A percentile compares a stretch with the other conserved stretches of the same genome.
Evolutionary conservation across 768 basidiomycete species (phyloP).

Genomic region (Lentinula guzmanii): DNA sequence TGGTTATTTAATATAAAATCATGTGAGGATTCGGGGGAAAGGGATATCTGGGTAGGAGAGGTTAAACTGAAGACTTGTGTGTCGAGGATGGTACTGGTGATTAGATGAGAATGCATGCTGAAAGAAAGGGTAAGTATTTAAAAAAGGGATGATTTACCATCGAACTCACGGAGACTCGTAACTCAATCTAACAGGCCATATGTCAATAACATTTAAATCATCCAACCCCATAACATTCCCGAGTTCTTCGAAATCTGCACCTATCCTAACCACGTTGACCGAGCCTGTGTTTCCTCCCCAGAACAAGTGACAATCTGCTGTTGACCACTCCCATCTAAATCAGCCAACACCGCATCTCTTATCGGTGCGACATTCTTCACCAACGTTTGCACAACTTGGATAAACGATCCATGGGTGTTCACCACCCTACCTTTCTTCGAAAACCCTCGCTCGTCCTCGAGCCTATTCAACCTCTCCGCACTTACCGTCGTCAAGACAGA

Average conservation of each 20-base stretch:
- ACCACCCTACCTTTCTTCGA: constrained; percentile 40
- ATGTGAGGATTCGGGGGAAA: constrained; percentile 25
- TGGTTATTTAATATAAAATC: constrained; percentile 39
- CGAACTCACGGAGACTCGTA: constrained; percentile 44
- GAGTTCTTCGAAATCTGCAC: constrained; percentile 70
- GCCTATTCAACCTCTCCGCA: constrained; percentile 24
- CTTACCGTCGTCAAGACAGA: constrained; percentile 35
- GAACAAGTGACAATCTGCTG: constrained; percentile 83
- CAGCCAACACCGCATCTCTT: constrained; percentile 71
- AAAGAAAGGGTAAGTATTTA: neutral
- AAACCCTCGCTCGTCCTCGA: too few species aligned
- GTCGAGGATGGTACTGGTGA: constrained; percentile 54
- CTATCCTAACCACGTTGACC: constrained; percentile 71
- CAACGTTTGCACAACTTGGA: constrained; percentile 58
- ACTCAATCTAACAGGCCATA: constrained; percentile 55
- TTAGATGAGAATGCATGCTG: constrained; percentile 40
- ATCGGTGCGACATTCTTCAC: constrained; percentile 83
- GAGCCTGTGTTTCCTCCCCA: constrained; percentile 75
- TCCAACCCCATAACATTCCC: constrained; percentile 53
- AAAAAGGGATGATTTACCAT: neutral
- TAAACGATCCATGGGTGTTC: constrained; percentile 44
- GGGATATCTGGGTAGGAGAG: constrained; percentile 31
- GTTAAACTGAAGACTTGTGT: constrained; percentile 52
- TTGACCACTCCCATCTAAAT: constrained; percentile 69
- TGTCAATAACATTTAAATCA: constrained; percentile 34